Conservation (phyloP, 495 filamentous ascomycete genomes). For the Podospora pseudopauciseta region DNA sequence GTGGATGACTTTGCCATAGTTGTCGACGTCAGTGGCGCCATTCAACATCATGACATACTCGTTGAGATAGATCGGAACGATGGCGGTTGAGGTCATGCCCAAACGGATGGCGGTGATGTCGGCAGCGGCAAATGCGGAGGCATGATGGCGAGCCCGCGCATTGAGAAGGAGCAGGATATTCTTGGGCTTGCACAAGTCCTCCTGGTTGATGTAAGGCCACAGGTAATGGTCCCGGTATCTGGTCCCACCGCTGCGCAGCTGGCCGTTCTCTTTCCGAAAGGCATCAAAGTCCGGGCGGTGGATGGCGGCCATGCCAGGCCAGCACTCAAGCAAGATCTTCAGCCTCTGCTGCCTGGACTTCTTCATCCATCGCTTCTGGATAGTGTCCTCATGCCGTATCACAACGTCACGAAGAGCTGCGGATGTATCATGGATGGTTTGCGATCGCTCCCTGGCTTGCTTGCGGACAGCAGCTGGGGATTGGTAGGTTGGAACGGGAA, state of each 20-base stretch:
- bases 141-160: conserved; percentile 43
- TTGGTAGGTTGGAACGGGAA: neutral
- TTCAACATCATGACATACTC: conserved; percentile 43
- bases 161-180: conserved; percentile 49
- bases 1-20: conserved; percentile 46
- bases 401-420: conserved; percentile 24
- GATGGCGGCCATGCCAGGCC: conserved; percentile 46
- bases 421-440: neutral
- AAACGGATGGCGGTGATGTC: conserved; percentile 31
- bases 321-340: conserved; percentile 39
- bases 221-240: conserved; percentile 31
- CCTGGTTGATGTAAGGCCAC: conserved; percentile 57
- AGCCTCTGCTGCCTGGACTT: conserved; percentile 40
- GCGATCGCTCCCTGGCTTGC: neutral
- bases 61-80: conserved; percentile 31
- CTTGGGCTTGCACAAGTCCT: conserved; percentile 48
- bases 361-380: conserved; percentile 51
- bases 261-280: conserved; percentile 28
- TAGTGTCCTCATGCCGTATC: conserved; percentile 42
- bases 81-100: conserved; percentile 7
- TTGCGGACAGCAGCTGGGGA: neutral
- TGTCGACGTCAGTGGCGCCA: conserved; percentile 26
- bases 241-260: conserved; percentile 9
- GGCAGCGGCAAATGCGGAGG: conserved; percentile 38
- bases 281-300: conserved; percentile 53